A percentile compares a stretch with the other conserved stretches of the same genome.
phyloP scores from a whole-genome alignment of 2,329 filamentous ascomycete genomes.

The Curvularia sp. region DNA sequence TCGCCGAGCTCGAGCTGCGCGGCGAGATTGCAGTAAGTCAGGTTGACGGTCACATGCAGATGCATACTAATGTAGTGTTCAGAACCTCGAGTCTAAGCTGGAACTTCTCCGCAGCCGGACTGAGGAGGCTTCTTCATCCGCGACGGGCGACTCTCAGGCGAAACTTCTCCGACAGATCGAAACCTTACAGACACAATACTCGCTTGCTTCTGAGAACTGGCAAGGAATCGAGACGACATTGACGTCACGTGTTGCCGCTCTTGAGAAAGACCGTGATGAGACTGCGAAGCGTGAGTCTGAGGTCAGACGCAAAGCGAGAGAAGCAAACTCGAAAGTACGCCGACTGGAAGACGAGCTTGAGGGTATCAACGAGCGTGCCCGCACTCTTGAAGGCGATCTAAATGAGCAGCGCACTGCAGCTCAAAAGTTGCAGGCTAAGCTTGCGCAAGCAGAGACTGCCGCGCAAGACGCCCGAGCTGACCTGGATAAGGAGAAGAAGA shows the following conservation, averaged over 20 bases:
- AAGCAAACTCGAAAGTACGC: slow-evolving; percentile 74
- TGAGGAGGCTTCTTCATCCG: slow-evolving; percentile 87
- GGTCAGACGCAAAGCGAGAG: slow-evolving; percentile 85
- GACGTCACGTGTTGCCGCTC: slow-evolving; percentile 73
- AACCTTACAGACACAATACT: slow-evolving; percentile 93
- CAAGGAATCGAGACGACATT: slow-evolving; percentile 91
- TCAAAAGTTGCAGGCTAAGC: slow-evolving; percentile 68
- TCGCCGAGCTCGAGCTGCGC: slow-evolving; percentile 78
- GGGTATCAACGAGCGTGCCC: slow-evolving; percentile 67
- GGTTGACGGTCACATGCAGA: neutral
- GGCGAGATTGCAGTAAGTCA: slow-evolving; percentile 68
- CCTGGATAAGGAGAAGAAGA: slow-evolving; percentile 65
- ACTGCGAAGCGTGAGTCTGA: slow-evolving; percentile 82
- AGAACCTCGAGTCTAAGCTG: slow-evolving; percentile 84
- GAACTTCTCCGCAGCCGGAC: slow-evolving; percentile 84
- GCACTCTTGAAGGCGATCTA: slow-evolving; percentile 70
- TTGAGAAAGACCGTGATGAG: slow-evolving; percentile 94
- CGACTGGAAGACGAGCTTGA: slow-evolving; percentile 85
- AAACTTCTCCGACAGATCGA: slow-evolving; percentile 94
- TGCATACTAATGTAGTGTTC: slow-evolving; percentile 39
- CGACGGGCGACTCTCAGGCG: slow-evolving; percentile 81
- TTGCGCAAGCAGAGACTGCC: slow-evolving; percentile 69
- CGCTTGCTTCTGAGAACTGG: slow-evolving; percentile 95
- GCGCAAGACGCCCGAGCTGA: slow-evolving; percentile 66
- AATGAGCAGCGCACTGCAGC: slow-evolving; percentile 66